phyloP scores from a whole-genome alignment of 163 green algal species.

The Scenedesmus sp. region DNA sequence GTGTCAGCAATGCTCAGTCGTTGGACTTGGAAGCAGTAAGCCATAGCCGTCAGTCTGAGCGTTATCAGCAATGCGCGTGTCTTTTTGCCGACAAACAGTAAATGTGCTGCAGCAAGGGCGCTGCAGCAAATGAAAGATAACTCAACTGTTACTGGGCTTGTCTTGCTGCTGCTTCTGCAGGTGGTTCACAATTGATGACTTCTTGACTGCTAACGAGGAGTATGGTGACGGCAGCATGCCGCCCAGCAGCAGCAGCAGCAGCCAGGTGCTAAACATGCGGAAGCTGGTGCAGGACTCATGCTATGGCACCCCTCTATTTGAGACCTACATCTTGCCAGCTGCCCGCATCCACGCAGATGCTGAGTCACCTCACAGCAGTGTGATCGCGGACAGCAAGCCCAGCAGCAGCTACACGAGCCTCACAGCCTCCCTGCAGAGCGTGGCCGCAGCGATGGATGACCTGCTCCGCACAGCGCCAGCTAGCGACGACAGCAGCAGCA shows the following conservation, averaged over 20 bases:
- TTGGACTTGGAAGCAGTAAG: too few relatives aligned
- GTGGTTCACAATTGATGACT: conserved; percentile 33
- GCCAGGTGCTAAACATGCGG: conserved; percentile 25
- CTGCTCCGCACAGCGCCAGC: background rate
- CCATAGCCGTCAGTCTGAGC: background rate
- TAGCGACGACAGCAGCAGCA: background rate
- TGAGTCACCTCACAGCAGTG: background rate
- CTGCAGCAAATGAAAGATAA: background rate
- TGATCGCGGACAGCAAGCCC: background rate
- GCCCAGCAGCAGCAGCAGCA: background rate
- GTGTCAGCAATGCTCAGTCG: background rate
- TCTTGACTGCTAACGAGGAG: conserved; percentile 20
- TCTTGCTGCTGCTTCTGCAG: background rate
- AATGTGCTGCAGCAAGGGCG: background rate
- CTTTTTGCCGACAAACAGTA: background rate
- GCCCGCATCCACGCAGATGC: background rate
- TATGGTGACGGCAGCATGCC: background rate
- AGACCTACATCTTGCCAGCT: conserved; percentile 21
- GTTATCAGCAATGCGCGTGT: too few relatives aligned
- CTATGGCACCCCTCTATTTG: conserved; percentile 36
- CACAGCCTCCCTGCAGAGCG: conserved; percentile 25
- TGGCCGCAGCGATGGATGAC: conserved; percentile 31
- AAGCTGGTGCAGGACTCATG: conserved; percentile 1
- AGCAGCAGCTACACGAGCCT: background rate
- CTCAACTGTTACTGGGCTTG: background rate